phyloP scores from a whole-genome alignment of 2,329 filamentous ascomycete species.

The Plenodomus lindquistii region DNA sequence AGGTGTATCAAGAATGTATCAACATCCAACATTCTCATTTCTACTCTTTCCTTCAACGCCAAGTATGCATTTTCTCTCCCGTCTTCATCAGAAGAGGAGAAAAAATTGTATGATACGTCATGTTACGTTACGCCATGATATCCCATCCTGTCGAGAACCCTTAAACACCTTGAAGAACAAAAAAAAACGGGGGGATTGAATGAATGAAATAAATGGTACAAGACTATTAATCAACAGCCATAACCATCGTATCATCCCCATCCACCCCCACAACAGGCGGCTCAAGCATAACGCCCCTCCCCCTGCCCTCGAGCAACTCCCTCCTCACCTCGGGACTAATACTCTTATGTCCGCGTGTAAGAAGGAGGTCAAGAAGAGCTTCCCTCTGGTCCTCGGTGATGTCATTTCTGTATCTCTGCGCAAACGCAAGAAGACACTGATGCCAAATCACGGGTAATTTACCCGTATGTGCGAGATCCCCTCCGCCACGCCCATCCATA shows the following conservation, averaged over 20 bases:
- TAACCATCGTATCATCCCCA: constrained; percentile 89
- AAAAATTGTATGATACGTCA: too few relatives aligned
- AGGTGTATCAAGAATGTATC: too few relatives aligned
- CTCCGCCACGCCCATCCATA: constrained; percentile 33
- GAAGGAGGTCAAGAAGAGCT: constrained; percentile 81
- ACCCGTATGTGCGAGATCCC: constrained; percentile 51
- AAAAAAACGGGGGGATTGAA: not conserved
- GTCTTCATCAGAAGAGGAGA: too few relatives aligned
- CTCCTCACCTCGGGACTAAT: constrained; percentile 91
- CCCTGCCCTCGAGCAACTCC: constrained; percentile 85
- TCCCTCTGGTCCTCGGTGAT: constrained; percentile 95
- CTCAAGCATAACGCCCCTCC: constrained; percentile 74
- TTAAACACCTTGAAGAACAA: not conserved
- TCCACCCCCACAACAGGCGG: constrained; percentile 63
- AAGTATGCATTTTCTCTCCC: too few relatives aligned
- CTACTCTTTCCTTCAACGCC: too few relatives aligned
- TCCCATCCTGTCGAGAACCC: too few relatives aligned
- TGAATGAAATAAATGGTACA: too few relatives aligned
- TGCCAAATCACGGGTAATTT: constrained; percentile 95
- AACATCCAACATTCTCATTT: too few relatives aligned
- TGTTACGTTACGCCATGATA: too few relatives aligned
- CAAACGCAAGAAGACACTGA: constrained; percentile 88
- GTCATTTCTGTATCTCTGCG: constrained; percentile 92
- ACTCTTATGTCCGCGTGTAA: constrained; percentile 80
- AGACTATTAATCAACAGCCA: constrained; percentile 41